Base-by-base conservation (phyloP, 192 early-diverging fungal genomes). In the Gaertneriomyces semiglobifer region DNA sequence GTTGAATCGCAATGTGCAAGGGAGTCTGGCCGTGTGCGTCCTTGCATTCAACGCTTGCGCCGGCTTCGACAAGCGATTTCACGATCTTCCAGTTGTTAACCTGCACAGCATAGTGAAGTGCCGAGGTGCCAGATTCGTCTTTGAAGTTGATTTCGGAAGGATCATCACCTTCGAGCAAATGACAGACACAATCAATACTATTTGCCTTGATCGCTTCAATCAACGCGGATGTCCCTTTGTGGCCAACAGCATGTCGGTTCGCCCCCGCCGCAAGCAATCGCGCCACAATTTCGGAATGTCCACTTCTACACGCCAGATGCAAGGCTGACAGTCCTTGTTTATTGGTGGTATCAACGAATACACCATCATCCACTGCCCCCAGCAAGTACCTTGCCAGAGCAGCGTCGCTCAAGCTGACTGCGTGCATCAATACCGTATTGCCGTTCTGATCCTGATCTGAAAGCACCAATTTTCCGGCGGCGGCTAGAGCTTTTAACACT, bases 1-100 rank as follows among this genome's bases (percentile, higher is more conserved):
- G 20, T 43, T 81, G 63, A 19, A 84, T 67, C 2, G 84, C 80
- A n/a, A 74, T 59, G 58, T 84, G 84, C 6, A 84, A 68, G 42
- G 84, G 75, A 1, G 78, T 78, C 45, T 70, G 72, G 48, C 18
- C 48, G 48, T n/a, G 11, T 50, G 11, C 12, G 3, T 50, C 18
- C 48, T 50, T 50, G 48, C 11, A 12, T 18, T n/a, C 18, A 50
- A 60, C 53, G 8, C 72, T 39, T 18, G 74, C 79, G 18, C 79
- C 77, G n/a, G 66, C 53, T 6, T 84, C 73, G 43, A 85, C 33
- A 5, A 85, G 64, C 12, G 64, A 11, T 19, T 73, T 60, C 12
- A 85, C 79, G 43, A 80, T 66, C 11, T 56, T 58, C 38, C 55
- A 62, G 45, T 78, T 81, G 45, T 73, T 72, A 14, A 60, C 56